Base-by-base conservation (phyloP, 352 stramenopile genomes). In the Paralagenidium karlingii region DNA sequence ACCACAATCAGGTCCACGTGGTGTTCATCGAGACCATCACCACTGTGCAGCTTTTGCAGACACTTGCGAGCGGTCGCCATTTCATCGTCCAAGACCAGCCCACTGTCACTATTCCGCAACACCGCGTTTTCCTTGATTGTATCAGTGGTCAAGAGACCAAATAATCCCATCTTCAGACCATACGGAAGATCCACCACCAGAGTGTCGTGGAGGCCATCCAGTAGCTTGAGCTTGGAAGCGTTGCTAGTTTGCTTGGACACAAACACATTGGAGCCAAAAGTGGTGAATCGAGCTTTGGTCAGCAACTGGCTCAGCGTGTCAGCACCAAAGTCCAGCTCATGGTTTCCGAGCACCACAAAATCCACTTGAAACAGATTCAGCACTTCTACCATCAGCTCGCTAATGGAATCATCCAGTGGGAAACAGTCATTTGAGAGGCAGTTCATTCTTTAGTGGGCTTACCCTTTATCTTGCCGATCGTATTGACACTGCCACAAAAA, bases 251-350 rank as follows among this genome's bases (percentile, higher is more conserved):
- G 28, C 15, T 13, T 32, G 15, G 15, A 32, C 28, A 44, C 6
- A 18, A 16, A 16, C 19, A 30, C 55, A 36, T 86, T 86, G 24
- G 66, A 76, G 10, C 71, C 71, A 27, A 86, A 67, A 19, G 49
- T 65, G 20, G 41, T 63, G 40, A 86, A 86, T 0, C 45, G 57
- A 9, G 67, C 60, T 5, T 36, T 12, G 3, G 8, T 8, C 5
- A 87, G 49, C 41, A 80, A 38, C 28, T 68, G 40, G 7, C 41
- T 40, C 22, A 76, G 51, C 24, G 58, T 36, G 5, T 55, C 40
- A 1, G 56, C 66, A 8, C 73, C 60, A 50, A 81, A 82, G 39
- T 86, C 73, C 29, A 86, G 83, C 43, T 86, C 73, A 51, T 86
- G 73, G 50, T 86, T 86, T 22, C 73, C 73, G 27, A 82, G 25